Evolutionary conservation across 2,329 filamentous ascomycete genomes (phyloP), one percentile per base, ranked within the genome.

Genomic region (Karstenula rhodostoma): DNA sequence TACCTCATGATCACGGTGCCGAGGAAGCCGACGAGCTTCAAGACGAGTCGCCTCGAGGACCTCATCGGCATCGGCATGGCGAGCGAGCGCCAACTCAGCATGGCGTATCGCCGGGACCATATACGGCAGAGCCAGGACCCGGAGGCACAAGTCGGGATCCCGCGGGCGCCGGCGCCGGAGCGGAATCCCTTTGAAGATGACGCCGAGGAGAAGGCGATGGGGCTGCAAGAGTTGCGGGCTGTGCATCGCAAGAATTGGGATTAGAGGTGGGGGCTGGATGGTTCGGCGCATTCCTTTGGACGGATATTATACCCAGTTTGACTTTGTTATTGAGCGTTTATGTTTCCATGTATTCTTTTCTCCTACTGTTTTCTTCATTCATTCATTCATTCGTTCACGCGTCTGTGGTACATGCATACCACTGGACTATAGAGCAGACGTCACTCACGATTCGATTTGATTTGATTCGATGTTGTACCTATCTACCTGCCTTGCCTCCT

Each of bases 51-150:
- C 7, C 32, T 59, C 12, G 57, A 50, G 0, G 57, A 59, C 22
- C 17, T 59, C 12, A 59, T 59, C 17, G 51, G 44, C 8, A 59
- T 59, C n/a, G 57, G 57, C 7, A 56, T 59, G 57, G 57, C 57
- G 13, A 56, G 33, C 7, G 51, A 59, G 19, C 43, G 51, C 25
- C 51, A 59, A 32, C 44, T 49, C 6, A 59, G 48, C 46, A 44
- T 56, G 35, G 57, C 57, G 15, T 59, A 51, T 17, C 37, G 37
- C 13, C 25, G 33, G 25, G 57, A 59, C 43, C 44, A 50, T 23
- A 2, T 25, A 27, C 27, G 40, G 23, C 27, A 53, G n/a, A 56
- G 44, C 17, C 22, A 44, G 25, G 43, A 23, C 6, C 29, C 23
- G 27, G 17, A 35, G 19, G 42, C 40, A 4, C 47, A n/a, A 5